These are phyloP conservation scores for Torulaspora gathmanii DNA, from an alignment of 805 yeast species.

Conservation along the genomic window DNA sequence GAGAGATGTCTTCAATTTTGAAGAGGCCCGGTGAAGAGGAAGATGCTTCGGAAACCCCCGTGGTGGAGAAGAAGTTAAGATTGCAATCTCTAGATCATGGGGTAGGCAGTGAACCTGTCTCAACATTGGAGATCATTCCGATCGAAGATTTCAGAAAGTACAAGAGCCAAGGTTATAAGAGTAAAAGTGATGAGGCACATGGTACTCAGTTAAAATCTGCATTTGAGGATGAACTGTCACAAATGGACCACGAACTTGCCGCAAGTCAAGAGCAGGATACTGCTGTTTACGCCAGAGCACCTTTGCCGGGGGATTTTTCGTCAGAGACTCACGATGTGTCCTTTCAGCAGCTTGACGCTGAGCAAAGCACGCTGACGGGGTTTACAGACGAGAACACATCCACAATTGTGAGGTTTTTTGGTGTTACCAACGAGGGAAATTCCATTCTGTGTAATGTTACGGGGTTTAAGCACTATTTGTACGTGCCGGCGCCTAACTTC, in stretches of 20 bases:
- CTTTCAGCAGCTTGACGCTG: constrained; percentile 94
- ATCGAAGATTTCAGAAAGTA: constrained; percentile 31
- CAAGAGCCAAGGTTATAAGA: constrained; percentile 30
- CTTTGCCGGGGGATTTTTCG: constrained; percentile 46
- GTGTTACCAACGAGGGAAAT: constrained; percentile 83
- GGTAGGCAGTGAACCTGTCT: constrained; percentile 35
- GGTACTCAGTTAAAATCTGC: constrained; percentile 23
- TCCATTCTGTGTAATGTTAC: constrained; percentile 86
- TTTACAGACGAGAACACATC: constrained; percentile 34
- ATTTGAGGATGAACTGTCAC: constrained; percentile 32
- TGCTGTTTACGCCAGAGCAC: constrained; percentile 52
- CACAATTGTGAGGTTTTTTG: constrained; percentile 78
- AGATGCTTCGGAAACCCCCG: constrained; percentile 5
- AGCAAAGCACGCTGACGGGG: constrained; percentile 57
- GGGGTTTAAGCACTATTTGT: constrained; percentile 85
- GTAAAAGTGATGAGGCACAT: constrained; percentile 26
- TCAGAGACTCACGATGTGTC: constrained; percentile 49
- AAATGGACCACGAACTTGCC: constrained; percentile 32
- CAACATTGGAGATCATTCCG: constrained; percentile 34
- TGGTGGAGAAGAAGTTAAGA: constrained; percentile 25
- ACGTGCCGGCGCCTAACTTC: constrained; percentile 79
- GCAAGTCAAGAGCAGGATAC: constrained; percentile 23
- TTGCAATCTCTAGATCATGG: constrained; percentile 31
- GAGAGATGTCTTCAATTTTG: constrained; percentile 8
- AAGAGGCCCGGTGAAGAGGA: constrained; percentile 25